Conservation (phyloP, 1,139 yeast genomes). For the Williopsis jadinii region DNA sequence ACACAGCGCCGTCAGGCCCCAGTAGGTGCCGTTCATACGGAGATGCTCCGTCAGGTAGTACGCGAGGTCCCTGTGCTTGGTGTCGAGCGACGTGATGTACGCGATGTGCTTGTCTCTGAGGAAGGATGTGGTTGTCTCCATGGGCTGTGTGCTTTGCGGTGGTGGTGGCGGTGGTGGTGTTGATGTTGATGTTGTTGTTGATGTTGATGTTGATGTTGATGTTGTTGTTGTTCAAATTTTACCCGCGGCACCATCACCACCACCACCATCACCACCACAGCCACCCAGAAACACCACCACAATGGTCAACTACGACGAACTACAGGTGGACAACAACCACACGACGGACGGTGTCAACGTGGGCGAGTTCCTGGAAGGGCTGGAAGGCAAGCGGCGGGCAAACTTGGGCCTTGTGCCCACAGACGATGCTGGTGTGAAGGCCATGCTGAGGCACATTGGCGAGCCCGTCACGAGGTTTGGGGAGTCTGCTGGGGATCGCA, state of each 20-base stretch:
- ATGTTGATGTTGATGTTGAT: not conserved
- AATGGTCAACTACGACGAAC: constrained; percentile 6
- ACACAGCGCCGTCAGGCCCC: constrained; percentile 84
- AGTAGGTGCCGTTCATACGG: constrained; percentile 84
- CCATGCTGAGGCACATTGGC: constrained; percentile 38
- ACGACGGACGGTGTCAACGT: constrained; percentile 20
- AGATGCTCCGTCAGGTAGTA: constrained; percentile 91
- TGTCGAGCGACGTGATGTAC: constrained; percentile 45
- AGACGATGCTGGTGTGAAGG: constrained; percentile 52
- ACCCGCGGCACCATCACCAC: not conserved
- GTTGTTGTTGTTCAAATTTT: not conserved
- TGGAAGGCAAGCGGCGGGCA: constrained; percentile 22
- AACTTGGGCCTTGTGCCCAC: constrained; percentile 44
- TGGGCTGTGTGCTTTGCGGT: not conserved
- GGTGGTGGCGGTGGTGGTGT: not conserved
- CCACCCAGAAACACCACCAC: not conserved
- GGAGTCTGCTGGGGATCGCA: constrained; percentile 55
- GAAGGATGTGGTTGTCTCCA: constrained; percentile 3
- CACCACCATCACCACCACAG: too few relatives aligned
- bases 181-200: too few relatives aligned
- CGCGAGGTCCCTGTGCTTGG: constrained; percentile 51
- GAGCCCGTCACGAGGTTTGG: constrained; percentile 57
- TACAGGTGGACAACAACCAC: constrained; percentile 16
- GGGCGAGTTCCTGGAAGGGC: constrained; percentile 20
- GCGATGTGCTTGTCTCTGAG: constrained; percentile 42